Evolutionary conservation across 1,284 basidiomycete species (phyloP).

Genomic region (Bjerkandera adusta): DNA sequence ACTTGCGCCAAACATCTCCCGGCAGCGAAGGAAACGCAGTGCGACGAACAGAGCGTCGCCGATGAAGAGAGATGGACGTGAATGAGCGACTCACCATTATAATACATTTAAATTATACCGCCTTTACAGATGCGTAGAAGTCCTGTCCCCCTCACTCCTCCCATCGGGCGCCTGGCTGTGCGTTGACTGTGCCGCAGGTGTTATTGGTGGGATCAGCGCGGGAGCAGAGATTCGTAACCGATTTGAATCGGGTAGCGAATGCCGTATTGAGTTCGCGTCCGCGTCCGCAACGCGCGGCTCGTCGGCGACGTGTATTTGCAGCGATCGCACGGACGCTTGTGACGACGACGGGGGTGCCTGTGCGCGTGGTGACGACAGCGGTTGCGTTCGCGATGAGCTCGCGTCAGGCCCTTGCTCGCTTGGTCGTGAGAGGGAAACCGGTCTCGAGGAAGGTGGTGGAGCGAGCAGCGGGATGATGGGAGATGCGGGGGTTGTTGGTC

Average conservation of each 20-base stretch:
- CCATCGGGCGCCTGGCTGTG: slow-evolving; percentile 1
- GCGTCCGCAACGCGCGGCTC: slow-evolving; percentile 4
- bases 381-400: slow-evolving; percentile 1
- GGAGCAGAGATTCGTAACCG: not conserved
- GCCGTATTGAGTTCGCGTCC: slow-evolving; percentile 1
- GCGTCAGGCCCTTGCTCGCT: not conserved
- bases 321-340: slow-evolving; percentile 6
- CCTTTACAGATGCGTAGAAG: slow-evolving; percentile 1
- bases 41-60: not conserved
- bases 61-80: not conserved
- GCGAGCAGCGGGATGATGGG: slow-evolving; percentile 11
- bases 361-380: not conserved
- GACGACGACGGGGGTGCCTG: slow-evolving; percentile 3
- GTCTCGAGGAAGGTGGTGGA: slow-evolving; percentile 11
- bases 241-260: slow-evolving; percentile 5
- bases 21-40: too few species aligned
- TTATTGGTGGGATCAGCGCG: not conserved
- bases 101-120: slow-evolving; percentile 13
- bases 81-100: slow-evolving; percentile 9
- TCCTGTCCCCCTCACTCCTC: slow-evolving; percentile 6
- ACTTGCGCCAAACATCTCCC: not conserved
- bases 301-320: slow-evolving; percentile 5
- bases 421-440: slow-evolving; percentile 2
- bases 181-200: not conserved
- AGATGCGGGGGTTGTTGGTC: slow-evolving; percentile 4